Base-by-base conservation (phyloP, 2,329 filamentous ascomycete genomes). In the Talaromyces sp. region DNA sequence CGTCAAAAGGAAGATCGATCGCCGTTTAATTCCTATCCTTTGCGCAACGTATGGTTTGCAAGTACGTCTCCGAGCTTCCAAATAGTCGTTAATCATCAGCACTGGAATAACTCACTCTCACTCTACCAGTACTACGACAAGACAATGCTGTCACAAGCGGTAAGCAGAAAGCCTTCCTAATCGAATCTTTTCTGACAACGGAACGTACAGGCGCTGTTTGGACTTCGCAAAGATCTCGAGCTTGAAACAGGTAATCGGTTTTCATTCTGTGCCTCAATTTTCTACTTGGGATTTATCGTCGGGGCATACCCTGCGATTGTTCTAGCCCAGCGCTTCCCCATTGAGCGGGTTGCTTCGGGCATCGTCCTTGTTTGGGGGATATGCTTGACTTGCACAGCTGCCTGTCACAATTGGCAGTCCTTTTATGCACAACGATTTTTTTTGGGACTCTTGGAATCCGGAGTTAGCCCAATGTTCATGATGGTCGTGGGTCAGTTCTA, bases 381-480 rank as follows among this genome's bases (percentile, higher is more conserved):
- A 41, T 41, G 38, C 38, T 41, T 41, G 38, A 41, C 79, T 52
- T 63, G 71, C 21, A 80, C 77, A 0, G 69, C 73, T 2, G 70
- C 66, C 1, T 79, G 77, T 62, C 68, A 65, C 4, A 72, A 71
- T 24, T 79, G 74, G 59, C 69, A 66, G 26, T 71, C 70, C 1
- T 62, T 81, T 1, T 76, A 74, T 29, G 78, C 73, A 0, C 80
- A 84, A 64, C 71, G 82, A 4, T 85, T 86, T 73, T 80, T 83
- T 55, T 75, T 86, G 1, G 84, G 84, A 0, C 75, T 84, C 6
- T 68, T 86, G 0, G 84, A 86, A 66, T 77, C 76, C 2, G 80
- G 82, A 24, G 80, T 86, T 38, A 82, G 80, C 0, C 84, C 84
- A 0, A 81, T 81, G 51, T 85, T 84, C 61, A 83, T 84, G 76